phyloP scores from a whole-genome alignment of 225 moss, liverwort and hornwort genomes.

The Climacium dendroides region DNA sequence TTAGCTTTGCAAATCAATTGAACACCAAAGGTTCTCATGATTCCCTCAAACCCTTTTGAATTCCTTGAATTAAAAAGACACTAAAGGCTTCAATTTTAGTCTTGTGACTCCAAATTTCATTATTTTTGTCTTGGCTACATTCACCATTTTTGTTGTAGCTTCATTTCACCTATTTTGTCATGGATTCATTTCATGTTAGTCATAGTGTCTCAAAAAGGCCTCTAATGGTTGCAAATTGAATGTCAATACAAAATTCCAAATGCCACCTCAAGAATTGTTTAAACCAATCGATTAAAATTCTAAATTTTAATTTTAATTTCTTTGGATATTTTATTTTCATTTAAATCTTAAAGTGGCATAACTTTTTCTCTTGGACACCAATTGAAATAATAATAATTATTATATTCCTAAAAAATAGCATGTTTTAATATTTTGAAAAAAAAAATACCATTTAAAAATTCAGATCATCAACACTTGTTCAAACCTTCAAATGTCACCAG shows the following conservation, averaged over 20 bases:
- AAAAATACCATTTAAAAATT: too few relatives aligned
- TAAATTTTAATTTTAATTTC: neutral
- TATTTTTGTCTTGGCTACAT: neutral
- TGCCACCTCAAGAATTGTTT: neutral
- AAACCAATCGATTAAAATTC: accelerated
- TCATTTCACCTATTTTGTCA: neutral
- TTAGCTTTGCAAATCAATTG: neutral
- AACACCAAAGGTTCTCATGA: neutral
- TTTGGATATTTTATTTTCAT: too few relatives aligned
- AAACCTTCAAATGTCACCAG: neutral
- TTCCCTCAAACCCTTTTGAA: neutral
- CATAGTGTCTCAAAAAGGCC: accelerated
- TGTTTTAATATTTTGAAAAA: accelerated
- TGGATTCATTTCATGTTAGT: neutral
- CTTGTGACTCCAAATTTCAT: neutral
- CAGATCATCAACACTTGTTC: accelerated
- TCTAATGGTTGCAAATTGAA: accelerated
- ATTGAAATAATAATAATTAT: neutral
- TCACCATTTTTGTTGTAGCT: neutral
- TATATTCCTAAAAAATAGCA: too few relatives aligned
- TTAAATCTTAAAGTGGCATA: accelerated
- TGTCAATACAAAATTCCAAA: neutral
- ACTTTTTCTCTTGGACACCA: accelerated
- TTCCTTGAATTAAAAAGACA: neutral
- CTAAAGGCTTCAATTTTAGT: neutral